Evolutionary conservation across 2,329 filamentous ascomycete species (phyloP).

Genomic region (Aspergillus nomiae): DNA sequence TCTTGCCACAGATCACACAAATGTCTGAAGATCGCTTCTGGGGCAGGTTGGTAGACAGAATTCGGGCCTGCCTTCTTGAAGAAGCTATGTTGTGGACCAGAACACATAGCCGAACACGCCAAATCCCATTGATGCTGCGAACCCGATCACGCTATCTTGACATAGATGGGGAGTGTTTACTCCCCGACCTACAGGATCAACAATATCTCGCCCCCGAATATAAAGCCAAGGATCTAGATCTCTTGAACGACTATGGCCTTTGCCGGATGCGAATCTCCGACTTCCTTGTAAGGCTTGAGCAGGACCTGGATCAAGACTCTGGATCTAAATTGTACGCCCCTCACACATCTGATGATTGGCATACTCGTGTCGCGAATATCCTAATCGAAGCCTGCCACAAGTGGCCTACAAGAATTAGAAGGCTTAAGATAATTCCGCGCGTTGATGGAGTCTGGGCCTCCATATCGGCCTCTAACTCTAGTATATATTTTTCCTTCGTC

Average conservation of each 20-base stretch:
- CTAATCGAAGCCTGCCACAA: not conserved
- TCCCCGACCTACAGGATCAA: constrained; percentile 6
- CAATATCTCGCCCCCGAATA: constrained; percentile 10
- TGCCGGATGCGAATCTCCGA: not conserved
- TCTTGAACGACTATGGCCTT: constrained; percentile 8
- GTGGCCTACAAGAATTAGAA: not conserved
- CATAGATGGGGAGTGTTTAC: constrained; percentile 7
- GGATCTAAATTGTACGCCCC: constrained; percentile 5
- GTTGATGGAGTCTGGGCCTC: not conserved
- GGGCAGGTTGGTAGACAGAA: constrained; percentile 4
- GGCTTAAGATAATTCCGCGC: not conserved
- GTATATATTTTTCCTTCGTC: not conserved
- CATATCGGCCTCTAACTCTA: not conserved
- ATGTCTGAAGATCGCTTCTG: constrained; percentile 9
- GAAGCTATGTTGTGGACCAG: constrained; percentile 8
- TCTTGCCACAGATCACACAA: constrained; percentile 38
- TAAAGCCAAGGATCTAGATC: not conserved
- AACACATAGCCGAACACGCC: constrained; percentile 1
- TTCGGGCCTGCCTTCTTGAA: not conserved
- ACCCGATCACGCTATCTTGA: constrained; percentile 4
- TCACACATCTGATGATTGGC: constrained; percentile 8
- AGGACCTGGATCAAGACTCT: constrained; percentile 4
- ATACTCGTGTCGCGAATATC: constrained; percentile 9
- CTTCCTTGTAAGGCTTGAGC: constrained; percentile 3
- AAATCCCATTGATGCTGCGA: constrained; percentile 7